phyloP scores from a whole-genome alignment of 345 rosid species.

The Citropsis articulata region DNA sequence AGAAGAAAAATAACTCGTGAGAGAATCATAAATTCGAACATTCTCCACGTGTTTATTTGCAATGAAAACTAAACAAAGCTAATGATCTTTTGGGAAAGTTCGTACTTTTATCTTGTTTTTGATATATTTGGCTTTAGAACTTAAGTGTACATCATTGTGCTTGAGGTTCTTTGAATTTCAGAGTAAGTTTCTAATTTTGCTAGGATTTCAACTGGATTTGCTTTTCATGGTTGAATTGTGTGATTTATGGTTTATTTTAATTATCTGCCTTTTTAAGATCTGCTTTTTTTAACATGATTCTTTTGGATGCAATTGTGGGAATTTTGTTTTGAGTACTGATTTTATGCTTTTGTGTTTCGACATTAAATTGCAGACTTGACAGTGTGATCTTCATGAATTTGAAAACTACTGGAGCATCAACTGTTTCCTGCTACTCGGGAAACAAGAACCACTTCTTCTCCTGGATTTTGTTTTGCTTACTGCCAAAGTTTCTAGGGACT shows the following conservation, averaged over 20 bases:
- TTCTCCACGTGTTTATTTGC: not conserved
- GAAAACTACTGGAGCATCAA: constrained; percentile 52
- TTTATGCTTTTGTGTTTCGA: constrained; percentile 4
- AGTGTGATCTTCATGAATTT: constrained; percentile 79
- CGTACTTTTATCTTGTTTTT: not conserved
- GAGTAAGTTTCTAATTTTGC: not conserved
- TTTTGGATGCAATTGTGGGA: not conserved
- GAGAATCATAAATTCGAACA: not conserved
- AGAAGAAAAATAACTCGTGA: not conserved
- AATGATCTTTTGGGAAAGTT: not conserved
- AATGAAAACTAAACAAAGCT: not conserved
- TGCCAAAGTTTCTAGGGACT: constrained; percentile 63
- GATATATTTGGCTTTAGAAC: not conserved
- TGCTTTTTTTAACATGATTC: not conserved
- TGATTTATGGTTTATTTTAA: not conserved
- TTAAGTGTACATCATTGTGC: not conserved
- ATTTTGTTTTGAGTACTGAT: not conserved
- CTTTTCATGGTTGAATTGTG: not conserved
- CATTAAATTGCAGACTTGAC: constrained; percentile 49
- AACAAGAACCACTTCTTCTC: constrained; percentile 74
- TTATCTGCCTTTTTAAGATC: not conserved
- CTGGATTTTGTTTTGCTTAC: constrained; percentile 76
- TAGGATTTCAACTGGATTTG: not conserved
- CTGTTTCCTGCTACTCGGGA: constrained; percentile 96
- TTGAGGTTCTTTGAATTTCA: not conserved